Evolutionary conservation across 495 filamentous ascomycete genomes (phyloP), one percentile per base, ranked within the genome.

Genomic region (Bombardia bombarda): DNA sequence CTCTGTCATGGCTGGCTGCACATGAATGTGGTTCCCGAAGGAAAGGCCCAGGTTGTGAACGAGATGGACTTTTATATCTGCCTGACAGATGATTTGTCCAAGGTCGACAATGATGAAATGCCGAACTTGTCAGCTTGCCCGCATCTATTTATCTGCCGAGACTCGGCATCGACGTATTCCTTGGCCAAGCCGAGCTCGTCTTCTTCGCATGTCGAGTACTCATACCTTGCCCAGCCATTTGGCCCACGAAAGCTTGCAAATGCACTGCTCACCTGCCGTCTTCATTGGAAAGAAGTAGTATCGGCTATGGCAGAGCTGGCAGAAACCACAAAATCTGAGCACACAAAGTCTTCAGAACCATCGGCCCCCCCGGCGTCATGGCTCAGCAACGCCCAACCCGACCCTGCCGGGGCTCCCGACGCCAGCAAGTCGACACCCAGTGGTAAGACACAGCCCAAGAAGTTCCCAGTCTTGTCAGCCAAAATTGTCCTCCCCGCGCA

Each of bases 151-250:
- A 36, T 51, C 16, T 38, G 42, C 20, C 34, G 32, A 42, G 48
- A 46, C 23, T 53, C 43, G 10, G 36, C 12, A 13, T 32, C 20
- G 26, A 40, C 23, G 40, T 58, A 53, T 37, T 49, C 51, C 14
- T 58, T 37, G 30, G 46, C 42, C 42, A 56, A 25, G 38, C 47
- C 23, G 44, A 61, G 7, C 34, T 57, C 6, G 32, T 53, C n/a
- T 14, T 38, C 1, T 50, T 51, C 24, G 33, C 40, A 30, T 31
- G 19, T 2, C 40, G 47, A 24, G 8, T 47, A 18, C 9, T 57
- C 47, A 21, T 58, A 45, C 26, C 40, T 58, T 13, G 38, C 49
- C 2, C 60, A 64, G 51, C 63, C 63, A 60, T 65, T 28, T 10
- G 26, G 26, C 6, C 26, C 26, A 28, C 26, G 26, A 10, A 28